Evolutionary conservation across 2,329 filamentous ascomycete species (phyloP).

Genomic region (Fusarium foetens): DNA sequence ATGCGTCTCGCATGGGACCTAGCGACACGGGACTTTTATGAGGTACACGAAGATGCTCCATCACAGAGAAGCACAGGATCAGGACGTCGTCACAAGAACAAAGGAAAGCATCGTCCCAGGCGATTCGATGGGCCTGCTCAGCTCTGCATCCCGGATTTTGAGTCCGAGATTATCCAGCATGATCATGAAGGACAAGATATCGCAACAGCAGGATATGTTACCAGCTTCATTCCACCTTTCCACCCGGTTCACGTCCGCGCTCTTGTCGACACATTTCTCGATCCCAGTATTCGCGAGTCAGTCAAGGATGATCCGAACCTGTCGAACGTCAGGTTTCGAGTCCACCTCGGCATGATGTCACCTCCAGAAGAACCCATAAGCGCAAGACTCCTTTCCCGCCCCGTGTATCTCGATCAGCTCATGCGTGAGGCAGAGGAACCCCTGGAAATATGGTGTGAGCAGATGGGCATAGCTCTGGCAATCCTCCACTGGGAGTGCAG

Average conservation of each 20-base stretch:
- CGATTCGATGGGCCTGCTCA: fast-evolving
- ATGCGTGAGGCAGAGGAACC: background rate
- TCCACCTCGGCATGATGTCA: slow-evolving; percentile 13
- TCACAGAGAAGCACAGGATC: background rate
- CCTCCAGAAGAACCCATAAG: background rate
- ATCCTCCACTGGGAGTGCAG: slow-evolving; percentile 41
- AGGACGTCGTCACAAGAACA: background rate
- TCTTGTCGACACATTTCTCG: slow-evolving; percentile 1
- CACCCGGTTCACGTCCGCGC: background rate
- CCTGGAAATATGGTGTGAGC: background rate
- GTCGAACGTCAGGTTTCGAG: slow-evolving; percentile 6
- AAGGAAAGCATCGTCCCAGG: background rate
- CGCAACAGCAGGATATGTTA: slow-evolving; percentile 3
- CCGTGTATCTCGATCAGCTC: slow-evolving; percentile 40
- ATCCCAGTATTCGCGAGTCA: background rate
- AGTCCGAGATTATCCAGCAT: background rate
- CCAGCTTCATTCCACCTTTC: slow-evolving; percentile 8
- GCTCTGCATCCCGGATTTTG: background rate
- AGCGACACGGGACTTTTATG: background rate
- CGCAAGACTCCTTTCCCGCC: slow-evolving; percentile 9
- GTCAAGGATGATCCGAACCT: background rate
- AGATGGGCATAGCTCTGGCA: slow-evolving; percentile 40
- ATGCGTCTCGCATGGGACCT: background rate
- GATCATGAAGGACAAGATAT: background rate
- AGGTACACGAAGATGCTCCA: background rate